Evolutionary conservation across 768 basidiomycete genomes (phyloP), one percentile per base, ranked within the genome.

Genomic region (Lactifluus subvellereus): DNA sequence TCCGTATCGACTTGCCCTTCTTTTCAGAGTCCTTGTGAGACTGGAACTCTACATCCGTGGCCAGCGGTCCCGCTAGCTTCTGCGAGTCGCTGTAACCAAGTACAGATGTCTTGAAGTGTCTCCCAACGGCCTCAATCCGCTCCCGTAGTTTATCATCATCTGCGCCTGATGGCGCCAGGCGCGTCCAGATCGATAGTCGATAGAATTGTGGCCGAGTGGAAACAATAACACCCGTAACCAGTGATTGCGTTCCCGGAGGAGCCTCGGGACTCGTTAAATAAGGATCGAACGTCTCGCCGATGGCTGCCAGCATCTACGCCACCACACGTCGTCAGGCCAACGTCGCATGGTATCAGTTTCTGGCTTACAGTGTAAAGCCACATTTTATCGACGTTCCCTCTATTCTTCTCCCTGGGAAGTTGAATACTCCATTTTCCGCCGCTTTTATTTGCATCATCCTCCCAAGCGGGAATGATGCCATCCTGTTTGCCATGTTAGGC

Each of bases 381-480:
- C 89, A 95, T 94, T 74, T 86, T 88, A 74, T 99, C 96, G 54
- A 99, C 88, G 55, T 84, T 77, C 33, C 65, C 70, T 54, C 89
- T 82, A 73, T 91, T 96, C 79, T 98, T 98, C 70, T 98, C 96
- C 75, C 89, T 88, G 27, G 97, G 97, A 27, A 99, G 78, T 74
- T 99, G 97, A 65, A 98, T 94, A 71, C 89, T 90, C 97, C 97
- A 99, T 78, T 99, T 99, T 54, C 97, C 97, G 57, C 97, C 97
- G 67, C 89, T 80, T 74, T 94, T 94, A 78, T 99, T 99, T 20
- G 94, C 94, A 52, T 92, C 88, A 69, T 97, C 95, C 72, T 97
- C 95, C 94, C 94, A 97, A 56, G 95, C 95, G 7, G 94, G 94
- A 67, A 96, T 96, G 67, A 98, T 97, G 32, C 88, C 91, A 70